Evolutionary conservation across 352 stramenopile genomes (phyloP), one percentile per base, ranked within the genome.

Genomic region (Globisporangium nagaii): DNA sequence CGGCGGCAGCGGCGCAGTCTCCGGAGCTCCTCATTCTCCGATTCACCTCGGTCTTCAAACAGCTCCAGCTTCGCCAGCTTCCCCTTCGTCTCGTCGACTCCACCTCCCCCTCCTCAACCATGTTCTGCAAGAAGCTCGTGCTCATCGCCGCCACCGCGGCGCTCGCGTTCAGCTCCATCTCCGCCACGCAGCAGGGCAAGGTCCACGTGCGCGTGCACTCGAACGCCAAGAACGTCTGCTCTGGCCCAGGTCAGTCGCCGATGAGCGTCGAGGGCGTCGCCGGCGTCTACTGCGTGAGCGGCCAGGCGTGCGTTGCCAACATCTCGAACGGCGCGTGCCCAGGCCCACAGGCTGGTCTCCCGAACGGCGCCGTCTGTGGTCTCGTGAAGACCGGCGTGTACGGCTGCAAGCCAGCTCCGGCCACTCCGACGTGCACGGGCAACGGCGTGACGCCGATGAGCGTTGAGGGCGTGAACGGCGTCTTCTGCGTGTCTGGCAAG

Each of bases 121-220:
- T 66, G 58, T 62, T 66, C 35, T 43, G 36, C 47, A 66, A 66
- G 59, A 66, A 66, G 59, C 53, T 66, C 53, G 30, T 66, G 3
- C 37, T 66, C 17, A 58, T 66, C 36, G 59, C 59, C 7, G 53
- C 59, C 45, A 50, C 53, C 17, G 59, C 61, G 30, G 59, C 59
- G 27, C 48, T 63, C 41, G 41, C 49, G n/a, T 22, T 59, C 28
- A 41, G 24, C 37, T 43, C 37, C 19, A 28, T 43, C 37, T 17
- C 19, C 19, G 19, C 37, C 37, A 27, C 19, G 37, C 19, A 43
- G 19, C 1, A 43, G 37, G 11, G 19, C 37, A 43, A 43, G 37
- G 11, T 43, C n/a, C 37, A 43, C 37, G 37, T 43, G 19, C 37
- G 37, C 37, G 37, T 43, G 37, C 37, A 43, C 37, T n/a, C 19